phyloP scores from a whole-genome alignment of 139 green algal genomes.

The Haematococcus sp. region DNA sequence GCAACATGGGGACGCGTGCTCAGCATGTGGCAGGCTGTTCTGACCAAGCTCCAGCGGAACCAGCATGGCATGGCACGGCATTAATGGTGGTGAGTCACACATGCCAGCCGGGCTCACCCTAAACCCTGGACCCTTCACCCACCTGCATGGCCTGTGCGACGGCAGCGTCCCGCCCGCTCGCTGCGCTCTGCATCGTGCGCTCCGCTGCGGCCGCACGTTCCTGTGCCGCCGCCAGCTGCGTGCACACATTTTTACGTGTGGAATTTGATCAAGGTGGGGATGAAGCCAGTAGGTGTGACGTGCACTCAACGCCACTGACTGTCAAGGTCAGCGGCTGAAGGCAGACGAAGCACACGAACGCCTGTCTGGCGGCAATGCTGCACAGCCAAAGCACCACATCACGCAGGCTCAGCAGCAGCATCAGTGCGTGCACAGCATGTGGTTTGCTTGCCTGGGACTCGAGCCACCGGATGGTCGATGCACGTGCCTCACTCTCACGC shows the following conservation, averaged over 20 bases:
- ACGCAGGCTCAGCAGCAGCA: neutral
- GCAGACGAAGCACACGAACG: neutral
- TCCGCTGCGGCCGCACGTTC: neutral
- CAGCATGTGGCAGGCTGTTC: too few species aligned
- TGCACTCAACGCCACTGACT: neutral
- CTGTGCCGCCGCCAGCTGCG: conserved; percentile 1
- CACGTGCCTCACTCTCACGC: conserved; percentile 18
- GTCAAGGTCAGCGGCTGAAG: neutral
- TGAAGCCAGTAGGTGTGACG: too few species aligned
- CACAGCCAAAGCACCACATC: neutral
- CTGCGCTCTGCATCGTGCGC: neutral
- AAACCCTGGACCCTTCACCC: neutral
- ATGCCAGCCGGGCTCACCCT: neutral
- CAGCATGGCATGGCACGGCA: too few species aligned
- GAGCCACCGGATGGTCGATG: conserved; percentile 37
- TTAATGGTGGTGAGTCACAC: too few species aligned
- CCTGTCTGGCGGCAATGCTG: too few species aligned
- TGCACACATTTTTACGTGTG: neutral
- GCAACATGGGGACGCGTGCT: too few species aligned
- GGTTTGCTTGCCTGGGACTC: conserved; percentile 24
- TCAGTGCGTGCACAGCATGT: neutral
- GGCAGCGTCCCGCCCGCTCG: neutral
- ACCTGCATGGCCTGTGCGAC: conserved; percentile 6
- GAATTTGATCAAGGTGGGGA: neutral
- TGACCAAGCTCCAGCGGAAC: too few species aligned